Percentiles rank a stretch among this genome's conserved stretches.
These are phyloP conservation scores for Melaleuca quinquenervia DNA, from an alignment of 345 rosid species.

Conservation along the genomic window DNA sequence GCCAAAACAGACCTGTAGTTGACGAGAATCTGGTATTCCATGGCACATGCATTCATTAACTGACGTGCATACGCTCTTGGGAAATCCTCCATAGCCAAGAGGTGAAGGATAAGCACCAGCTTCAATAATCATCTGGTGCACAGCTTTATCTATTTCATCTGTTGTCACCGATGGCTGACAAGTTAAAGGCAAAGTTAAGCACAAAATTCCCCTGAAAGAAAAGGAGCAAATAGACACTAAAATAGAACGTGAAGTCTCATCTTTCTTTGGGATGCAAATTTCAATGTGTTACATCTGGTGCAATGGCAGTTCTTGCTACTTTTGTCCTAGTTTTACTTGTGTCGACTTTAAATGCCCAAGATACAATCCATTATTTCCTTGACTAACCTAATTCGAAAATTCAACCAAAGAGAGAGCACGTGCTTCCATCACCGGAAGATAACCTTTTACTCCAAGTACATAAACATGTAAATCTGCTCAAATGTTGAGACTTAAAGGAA, in stretches of 20 bases:
- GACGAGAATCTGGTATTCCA: conserved; percentile 96
- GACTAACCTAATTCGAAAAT: not conserved
- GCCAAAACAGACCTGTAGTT: conserved; percentile 58
- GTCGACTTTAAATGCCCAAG: not conserved
- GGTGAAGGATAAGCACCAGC: conserved; percentile 99
- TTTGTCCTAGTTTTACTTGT: not conserved
- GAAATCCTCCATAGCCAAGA: conserved; percentile 95
- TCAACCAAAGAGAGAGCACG: not conserved
- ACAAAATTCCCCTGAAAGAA: not conserved
- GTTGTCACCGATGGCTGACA: conserved; percentile 86
- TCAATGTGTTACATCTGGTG: not conserved
- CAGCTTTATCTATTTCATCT: conserved; percentile 87
- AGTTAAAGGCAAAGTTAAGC: not conserved
- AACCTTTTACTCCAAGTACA: not conserved
- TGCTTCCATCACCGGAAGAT: not conserved
- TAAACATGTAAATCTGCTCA: not conserved
- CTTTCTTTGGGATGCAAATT: not conserved
- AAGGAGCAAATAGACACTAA: not conserved
- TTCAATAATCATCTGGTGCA: conserved; percentile 78
- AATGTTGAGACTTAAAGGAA: not conserved
- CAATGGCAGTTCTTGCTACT: not conserved
- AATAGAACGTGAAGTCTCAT: not conserved
- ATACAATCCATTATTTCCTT: not conserved
- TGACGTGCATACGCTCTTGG: conserved; percentile 90
- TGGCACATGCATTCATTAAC: conserved; percentile 98